Base-by-base conservation (phyloP, 305 asterid genomes). In the Ruellia speciosa region DNA sequence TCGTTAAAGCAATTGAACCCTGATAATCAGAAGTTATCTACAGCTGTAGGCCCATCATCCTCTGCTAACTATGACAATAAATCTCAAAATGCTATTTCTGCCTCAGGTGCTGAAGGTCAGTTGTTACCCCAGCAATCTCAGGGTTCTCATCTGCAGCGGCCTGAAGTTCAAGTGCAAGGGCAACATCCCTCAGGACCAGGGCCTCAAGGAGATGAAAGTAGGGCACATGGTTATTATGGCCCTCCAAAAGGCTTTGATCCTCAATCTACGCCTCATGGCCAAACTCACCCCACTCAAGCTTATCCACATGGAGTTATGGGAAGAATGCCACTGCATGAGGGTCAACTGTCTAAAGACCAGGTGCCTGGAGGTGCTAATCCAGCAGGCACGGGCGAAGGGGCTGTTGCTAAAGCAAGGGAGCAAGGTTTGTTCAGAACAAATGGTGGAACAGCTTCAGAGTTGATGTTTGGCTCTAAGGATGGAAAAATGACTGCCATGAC, bases 261-360 rank as follows among this genome's bases (percentile, higher is more conserved):
- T 13, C 79, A 67, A 18, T 60, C 74, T 35, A 61, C 78, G 65
- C 60, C 78, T 66, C 85, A 72, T 57, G 77, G 79, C 20, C 70
- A 72, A 20, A 59, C 70, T 0, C 56, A 41, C 20, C 37, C 61
- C 63, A 19, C 65, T 47, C 56, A 55, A 14, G 69, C 73, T 64
- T 74, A 76, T 70, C 79, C 65, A 49, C 84, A 61, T 69, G 93
- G 84, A 40, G 18, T 64, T 40, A 64, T 70, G 71, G 89, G 81
- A 69, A 75, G 79, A 66, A 79, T 62, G 35, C 85, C 77, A 12
- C 73, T 62, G 41, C 75, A 16, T 72, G 95, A 82, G 62, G 74
- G 67, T 68, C 83, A 73, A 52, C 63, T 69, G 73, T 55, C 74
- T 4, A 77, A 67, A 48, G 74, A 78, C 65, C 85, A 73, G 67